These are phyloP conservation scores for Nakataea oryzae DNA, from an alignment of 2,329 filamentous ascomycete species.

Conservation along the genomic window DNA sequence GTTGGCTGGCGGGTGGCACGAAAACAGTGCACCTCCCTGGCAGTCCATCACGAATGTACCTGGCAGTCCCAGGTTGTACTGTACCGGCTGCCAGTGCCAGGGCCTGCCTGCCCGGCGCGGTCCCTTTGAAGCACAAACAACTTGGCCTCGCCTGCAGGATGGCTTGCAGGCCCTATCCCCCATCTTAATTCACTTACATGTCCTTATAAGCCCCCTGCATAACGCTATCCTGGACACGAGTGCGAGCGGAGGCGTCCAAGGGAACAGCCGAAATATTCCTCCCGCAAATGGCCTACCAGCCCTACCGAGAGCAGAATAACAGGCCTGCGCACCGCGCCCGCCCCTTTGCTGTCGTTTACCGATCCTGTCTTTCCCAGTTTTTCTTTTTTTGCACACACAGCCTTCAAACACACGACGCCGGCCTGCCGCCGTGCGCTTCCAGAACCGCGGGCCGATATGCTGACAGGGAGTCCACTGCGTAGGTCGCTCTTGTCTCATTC, in stretches of 20 bases:
- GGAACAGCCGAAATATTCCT: neutral
- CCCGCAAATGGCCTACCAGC: neutral
- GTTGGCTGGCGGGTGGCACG: neutral
- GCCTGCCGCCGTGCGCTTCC: neutral
- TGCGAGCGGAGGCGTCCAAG: neutral
- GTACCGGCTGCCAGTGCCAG: neutral
- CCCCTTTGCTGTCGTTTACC: neutral
- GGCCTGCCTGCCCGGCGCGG: neutral
- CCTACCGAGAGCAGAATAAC: neutral
- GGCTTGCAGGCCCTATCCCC: neutral
- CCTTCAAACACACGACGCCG: neutral
- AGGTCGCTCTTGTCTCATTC: constrained; percentile 1
- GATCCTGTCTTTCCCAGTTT: neutral
- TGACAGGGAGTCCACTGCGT: constrained; percentile 1
- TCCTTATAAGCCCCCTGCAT: neutral
- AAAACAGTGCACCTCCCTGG: neutral
- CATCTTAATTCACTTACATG: neutral
- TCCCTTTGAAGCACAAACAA: neutral
- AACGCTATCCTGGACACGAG: neutral
- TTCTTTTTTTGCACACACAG: neutral
- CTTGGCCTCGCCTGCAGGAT: neutral
- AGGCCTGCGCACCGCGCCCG: neutral
- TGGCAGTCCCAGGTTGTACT: neutral
- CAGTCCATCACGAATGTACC: neutral
- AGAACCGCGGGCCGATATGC: neutral